Conservation (phyloP, 768 basidiomycete species). For the Suillus luteus region DNA sequence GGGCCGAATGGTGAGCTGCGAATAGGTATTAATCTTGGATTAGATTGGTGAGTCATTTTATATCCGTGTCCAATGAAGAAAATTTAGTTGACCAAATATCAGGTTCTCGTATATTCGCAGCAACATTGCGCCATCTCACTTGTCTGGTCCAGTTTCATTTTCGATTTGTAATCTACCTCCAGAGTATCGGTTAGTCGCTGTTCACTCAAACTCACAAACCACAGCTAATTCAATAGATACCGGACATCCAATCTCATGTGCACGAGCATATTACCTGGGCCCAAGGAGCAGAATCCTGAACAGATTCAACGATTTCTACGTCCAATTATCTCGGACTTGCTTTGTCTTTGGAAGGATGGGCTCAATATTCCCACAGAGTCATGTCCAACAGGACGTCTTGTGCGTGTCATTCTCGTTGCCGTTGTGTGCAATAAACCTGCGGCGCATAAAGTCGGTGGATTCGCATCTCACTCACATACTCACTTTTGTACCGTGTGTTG, state of each 20-base stretch:
- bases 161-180: constrained; percentile 33
- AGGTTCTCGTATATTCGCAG: constrained; percentile 39
- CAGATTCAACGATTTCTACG: constrained; percentile 29
- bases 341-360: constrained; percentile 27
- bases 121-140: constrained; percentile 36
- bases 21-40: constrained; percentile 29
- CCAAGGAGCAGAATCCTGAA: constrained; percentile 28
- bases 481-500: no score
- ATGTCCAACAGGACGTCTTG: constrained; percentile 22
- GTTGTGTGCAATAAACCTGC: no score
- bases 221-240: neutral
- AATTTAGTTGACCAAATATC: neutral
- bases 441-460: no score
- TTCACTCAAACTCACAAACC: no score
- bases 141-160: constrained; percentile 36
- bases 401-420: no score
- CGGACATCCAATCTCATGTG: constrained; percentile 16
- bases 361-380: neutral
- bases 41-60: constrained; percentile 31
- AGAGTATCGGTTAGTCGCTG: constrained; percentile 23
- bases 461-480: no score
- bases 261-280: constrained; percentile 29
- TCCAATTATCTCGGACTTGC: constrained; percentile 29
- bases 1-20: constrained; percentile 29
- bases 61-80: no score